phyloP scores from a whole-genome alignment of 1,139 yeast species.

The Saccharomyces hybrid region DNA sequence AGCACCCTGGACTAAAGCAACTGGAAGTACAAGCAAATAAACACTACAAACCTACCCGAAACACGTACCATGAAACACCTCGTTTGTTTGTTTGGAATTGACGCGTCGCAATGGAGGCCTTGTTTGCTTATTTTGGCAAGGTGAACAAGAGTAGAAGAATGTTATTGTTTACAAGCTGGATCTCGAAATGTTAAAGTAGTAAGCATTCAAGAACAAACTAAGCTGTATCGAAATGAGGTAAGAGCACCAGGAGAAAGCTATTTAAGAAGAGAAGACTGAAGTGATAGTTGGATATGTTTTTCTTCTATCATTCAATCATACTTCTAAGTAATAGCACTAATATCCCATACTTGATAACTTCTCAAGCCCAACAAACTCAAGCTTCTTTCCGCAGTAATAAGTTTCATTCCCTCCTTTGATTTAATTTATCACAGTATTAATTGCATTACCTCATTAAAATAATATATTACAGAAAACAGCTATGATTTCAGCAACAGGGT shows the following conservation, averaged over 20 bases:
- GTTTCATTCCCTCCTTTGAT: neutral
- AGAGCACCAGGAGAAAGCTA: neutral
- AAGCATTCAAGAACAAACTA: neutral
- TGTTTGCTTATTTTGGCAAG: neutral
- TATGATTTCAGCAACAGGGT: neutral
- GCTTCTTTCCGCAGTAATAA: neutral
- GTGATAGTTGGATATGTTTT: neutral
- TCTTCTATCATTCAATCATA: neutral
- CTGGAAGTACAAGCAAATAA: neutral
- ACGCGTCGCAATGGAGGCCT: neutral
- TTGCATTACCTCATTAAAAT: neutral
- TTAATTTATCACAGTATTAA: neutral
- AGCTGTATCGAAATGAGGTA: too few relatives aligned
- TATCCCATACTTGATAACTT: neutral
- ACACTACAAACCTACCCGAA: neutral
- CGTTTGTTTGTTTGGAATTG: neutral
- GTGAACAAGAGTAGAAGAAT: neutral
- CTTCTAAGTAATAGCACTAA: neutral
- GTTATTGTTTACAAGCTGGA: conserved; percentile 1
- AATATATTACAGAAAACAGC: neutral
- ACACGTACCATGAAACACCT: neutral
- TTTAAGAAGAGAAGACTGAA: neutral
- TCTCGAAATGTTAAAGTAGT: neutral
- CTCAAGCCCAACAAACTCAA: neutral
- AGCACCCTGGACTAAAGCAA: neutral